Conservation (phyloP, 2,329 filamentous ascomycete genomes). For the Colletotrichum incanum region DNA sequence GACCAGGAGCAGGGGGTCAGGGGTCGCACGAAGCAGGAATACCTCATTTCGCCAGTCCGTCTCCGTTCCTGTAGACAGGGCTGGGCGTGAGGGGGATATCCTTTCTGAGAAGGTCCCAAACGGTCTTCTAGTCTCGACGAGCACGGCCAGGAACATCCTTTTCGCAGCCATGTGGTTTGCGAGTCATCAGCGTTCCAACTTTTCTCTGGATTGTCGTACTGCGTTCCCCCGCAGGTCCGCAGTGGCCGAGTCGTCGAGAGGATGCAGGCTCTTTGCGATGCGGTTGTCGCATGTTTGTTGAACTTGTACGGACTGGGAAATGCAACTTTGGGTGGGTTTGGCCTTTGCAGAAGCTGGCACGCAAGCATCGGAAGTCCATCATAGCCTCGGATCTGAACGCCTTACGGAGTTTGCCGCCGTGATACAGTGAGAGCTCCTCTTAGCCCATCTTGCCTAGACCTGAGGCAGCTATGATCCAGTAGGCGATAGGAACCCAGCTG, state of each 20-base stretch:
- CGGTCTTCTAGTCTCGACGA: conserved; percentile 18
- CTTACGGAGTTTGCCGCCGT: conserved; percentile 7
- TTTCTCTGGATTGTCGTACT: conserved; percentile 16
- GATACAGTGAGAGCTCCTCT: conserved; percentile 8
- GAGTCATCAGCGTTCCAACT: conserved; percentile 29
- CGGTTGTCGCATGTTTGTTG: conserved; percentile 6
- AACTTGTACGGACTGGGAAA: neutral
- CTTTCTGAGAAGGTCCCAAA: conserved; percentile 18
- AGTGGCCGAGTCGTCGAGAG: conserved; percentile 19
- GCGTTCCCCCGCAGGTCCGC: conserved; percentile 28
- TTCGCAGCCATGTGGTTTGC: conserved; percentile 38
- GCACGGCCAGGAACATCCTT: conserved; percentile 17
- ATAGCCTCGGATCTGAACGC: conserved; percentile 6
- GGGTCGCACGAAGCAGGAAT: neutral
- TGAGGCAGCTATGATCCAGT: neutral
- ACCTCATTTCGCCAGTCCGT: conserved; percentile 31
- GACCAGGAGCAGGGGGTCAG: neutral
- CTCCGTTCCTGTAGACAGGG: conserved; percentile 33
- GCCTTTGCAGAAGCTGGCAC: conserved; percentile 6
- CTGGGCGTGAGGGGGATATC: conserved; percentile 18
- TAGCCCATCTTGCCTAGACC: neutral
- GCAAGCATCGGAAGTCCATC: neutral
- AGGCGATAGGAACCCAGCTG: neutral
- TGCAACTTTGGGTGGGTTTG: neutral
- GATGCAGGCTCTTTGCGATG: conserved; percentile 26